Evolutionary conservation across 768 basidiomycete genomes (phyloP), one percentile per base, ranked within the genome.

Genomic region (Collybia sp.): DNA sequence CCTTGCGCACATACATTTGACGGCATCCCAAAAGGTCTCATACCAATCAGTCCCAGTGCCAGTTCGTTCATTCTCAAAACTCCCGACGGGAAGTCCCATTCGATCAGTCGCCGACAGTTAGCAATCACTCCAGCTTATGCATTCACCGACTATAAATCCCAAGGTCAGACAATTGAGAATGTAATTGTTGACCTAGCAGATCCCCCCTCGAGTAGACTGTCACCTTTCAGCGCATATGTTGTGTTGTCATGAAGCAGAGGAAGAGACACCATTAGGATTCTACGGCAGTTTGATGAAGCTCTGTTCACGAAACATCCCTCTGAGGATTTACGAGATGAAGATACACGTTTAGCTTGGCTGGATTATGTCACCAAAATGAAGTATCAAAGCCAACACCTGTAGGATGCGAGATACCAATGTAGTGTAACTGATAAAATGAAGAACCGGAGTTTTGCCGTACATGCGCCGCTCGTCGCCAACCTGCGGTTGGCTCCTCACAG

Each of bases 71-170:
- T 4, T 36, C 8, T n/a, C 10, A 6, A 18, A 13, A 37, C 35
- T 4, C 35, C 35, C 10, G 35, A 37, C 10, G 10, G 10, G 13
- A 18, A 37, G 6, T 6, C 4, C 3, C 10, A 37, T 13, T 55
- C 43, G 0, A 52, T 67, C 0, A 47, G 10, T 3, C 42, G 64
- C 5, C 12, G 42, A 2, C 68, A 72, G 45, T 53, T 60, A 11
- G 53, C 68, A 0, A 44, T 75, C 1, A 67, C 62, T 0, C 44
- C 55, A 0, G 68, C 54, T n/a, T 72, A 69, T 42, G 66, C 67
- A 0, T 72, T 73, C 50, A 72, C 68, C 0, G 70, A 73, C 47
- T 72, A 69, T 51, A 59, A 63, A 37, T 49, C 63, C 0, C 71
- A 73, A 47, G 72, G 72, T 0, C 69, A 71, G 45, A 72, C 69